Evolutionary conservation across 2,329 filamentous ascomycete genomes (phyloP), one percentile per base, ranked within the genome.

Genomic region (Ceratocystis smalleyi): DNA sequence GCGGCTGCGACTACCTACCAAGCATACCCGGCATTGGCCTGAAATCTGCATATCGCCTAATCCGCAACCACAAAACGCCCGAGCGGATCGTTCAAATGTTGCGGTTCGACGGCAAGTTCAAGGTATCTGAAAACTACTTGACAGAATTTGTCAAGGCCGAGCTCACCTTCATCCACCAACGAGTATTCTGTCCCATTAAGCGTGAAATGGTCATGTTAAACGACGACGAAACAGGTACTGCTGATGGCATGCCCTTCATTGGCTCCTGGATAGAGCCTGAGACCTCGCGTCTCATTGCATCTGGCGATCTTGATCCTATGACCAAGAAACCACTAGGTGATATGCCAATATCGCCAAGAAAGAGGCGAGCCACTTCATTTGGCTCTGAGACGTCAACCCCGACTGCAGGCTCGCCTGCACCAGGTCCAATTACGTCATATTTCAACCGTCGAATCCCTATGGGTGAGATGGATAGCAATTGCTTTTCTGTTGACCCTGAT

Each of bases 1-100:
- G 91, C 72, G 94, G 94, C 6, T 99, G 94, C 72, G 94, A 99
- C 72, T 99, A 99, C 73, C 81, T 97, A n/a, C 78, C 86, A 1
- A 88, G 87, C 66, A 88, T 99, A 67, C 86, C 84, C 65, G 87
- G 87, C 61, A 84, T 99, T 74, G 94, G 94, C 0, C 74, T 99
- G 64, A 97, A 96, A 78, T 97, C 91, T 5, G 92, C 94, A 0
- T 88, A 99, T 74, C 85, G 91, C 55, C 83, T 94, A 77, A 81
- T 99, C 66, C 85, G 92, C 66, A 96, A 95, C 73, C 83, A 96
- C 76, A 96, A 92, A 73, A 89, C 84, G 0, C 82, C 94, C 5
- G 92, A 97, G 62, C 86, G 85, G 66, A 81, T 95, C 19, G 77
- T 99, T 64, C 85, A 85, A 62, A 88, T 89, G 77, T 77, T 96